Conservation (phyloP, 257 asterid species). For the Ligustrum vulgare region DNA sequence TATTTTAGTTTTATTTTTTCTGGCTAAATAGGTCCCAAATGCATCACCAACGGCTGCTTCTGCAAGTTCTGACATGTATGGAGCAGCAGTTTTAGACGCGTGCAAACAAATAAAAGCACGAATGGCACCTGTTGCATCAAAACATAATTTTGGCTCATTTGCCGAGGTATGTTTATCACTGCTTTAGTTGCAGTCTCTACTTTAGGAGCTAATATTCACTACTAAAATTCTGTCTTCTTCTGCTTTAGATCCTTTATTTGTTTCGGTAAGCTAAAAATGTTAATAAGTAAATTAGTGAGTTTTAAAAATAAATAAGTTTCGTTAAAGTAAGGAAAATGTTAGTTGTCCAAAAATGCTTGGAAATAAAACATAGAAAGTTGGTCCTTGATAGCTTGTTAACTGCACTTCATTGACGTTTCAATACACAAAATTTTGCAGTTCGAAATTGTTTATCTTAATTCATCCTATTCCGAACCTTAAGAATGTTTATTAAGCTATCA, state of each 20-base stretch:
- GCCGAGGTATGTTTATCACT: constrained; percentile 58
- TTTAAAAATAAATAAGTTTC: background rate
- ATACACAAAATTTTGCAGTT: background rate
- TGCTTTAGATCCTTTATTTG: background rate
- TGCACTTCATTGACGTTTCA: background rate
- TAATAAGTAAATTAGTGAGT: background rate
- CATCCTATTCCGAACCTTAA: background rate
- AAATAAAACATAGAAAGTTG: background rate
- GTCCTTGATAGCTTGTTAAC: background rate
- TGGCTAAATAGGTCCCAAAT: constrained; percentile 73
- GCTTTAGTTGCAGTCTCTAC: background rate
- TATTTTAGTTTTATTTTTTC: constrained; percentile 10
- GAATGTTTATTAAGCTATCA: background rate
- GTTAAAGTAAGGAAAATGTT: background rate
- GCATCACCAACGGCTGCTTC: constrained; percentile 99
- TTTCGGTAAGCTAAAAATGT: background rate
- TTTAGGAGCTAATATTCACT: background rate
- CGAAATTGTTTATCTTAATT: background rate
- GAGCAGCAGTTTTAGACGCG: constrained; percentile 97
- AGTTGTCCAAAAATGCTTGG: background rate
- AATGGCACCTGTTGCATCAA: constrained; percentile 71
- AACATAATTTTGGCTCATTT: constrained; percentile 55
- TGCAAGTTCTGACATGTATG: constrained; percentile 95
- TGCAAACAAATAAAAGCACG: constrained; percentile 92
- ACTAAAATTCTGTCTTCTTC: background rate